Conservation (phyloP, 106 monocot genomes). For the Posidonia australis region DNA sequence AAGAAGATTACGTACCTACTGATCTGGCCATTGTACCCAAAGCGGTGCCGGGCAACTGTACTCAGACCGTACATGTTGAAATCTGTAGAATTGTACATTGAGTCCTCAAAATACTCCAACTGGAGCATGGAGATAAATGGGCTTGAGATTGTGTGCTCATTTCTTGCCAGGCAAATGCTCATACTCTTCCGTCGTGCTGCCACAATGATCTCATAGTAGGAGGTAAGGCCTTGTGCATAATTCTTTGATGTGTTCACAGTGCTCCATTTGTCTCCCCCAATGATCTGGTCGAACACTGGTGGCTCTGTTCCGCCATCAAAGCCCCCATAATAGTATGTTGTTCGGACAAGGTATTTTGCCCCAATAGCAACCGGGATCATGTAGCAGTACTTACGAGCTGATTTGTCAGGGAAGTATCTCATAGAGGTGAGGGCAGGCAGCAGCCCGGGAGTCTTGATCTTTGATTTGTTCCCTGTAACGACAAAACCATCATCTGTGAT, state of each 20-base stretch:
- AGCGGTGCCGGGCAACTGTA: constrained; percentile 41
- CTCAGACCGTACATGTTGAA: constrained; percentile 37
- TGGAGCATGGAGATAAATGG: constrained; percentile 77
- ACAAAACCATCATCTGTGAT: constrained; percentile 58
- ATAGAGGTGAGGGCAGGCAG: constrained; percentile 36
- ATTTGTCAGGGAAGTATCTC: constrained; percentile 66
- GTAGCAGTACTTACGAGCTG: constrained; percentile 70
- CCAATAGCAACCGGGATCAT: constrained; percentile 46
- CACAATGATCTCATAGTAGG: constrained; percentile 5
- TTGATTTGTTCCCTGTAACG: constrained; percentile 41
- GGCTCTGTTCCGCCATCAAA: constrained; percentile 62
- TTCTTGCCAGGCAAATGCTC: constrained; percentile 85
- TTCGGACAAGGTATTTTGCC: constrained; percentile 51
- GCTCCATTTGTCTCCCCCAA: constrained; percentile 73
- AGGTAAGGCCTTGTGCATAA: constrained; percentile 37
- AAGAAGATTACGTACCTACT: constrained; percentile 30
- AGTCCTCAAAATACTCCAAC: constrained; percentile 48
- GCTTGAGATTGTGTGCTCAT: constrained; percentile 23
- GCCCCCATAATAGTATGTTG: constrained; percentile 83
- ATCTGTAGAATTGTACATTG: constrained; percentile 63
- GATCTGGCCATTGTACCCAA: constrained; percentile 31
- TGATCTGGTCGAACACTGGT: constrained; percentile 77
- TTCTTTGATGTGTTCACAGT: constrained; percentile 51
- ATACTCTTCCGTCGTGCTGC: constrained; percentile 26
- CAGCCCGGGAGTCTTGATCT: constrained; percentile 26